These are phyloP conservation scores for Colletotrichum sp. DNA, from an alignment of 2,329 filamentous ascomycete species.

Conservation along the genomic window DNA sequence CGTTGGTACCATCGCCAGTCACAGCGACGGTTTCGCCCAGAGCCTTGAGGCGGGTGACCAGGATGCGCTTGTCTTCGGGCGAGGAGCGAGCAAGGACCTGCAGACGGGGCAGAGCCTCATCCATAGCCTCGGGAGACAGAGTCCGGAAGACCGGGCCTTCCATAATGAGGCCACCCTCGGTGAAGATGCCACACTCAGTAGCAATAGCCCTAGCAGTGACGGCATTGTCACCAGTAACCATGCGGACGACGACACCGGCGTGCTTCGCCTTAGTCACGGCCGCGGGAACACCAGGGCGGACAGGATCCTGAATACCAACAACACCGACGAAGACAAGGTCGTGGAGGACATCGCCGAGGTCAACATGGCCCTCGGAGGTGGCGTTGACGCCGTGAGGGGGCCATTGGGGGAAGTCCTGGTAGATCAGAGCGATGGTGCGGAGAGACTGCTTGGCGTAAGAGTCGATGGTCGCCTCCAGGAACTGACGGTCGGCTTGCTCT, in stretches of 20 bases:
- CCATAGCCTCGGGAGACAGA: constrained; percentile 57
- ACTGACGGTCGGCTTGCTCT: constrained; percentile 49
- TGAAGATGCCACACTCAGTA: constrained; percentile 67
- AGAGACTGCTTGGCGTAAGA: constrained; percentile 69
- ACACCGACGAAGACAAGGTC: constrained; percentile 76
- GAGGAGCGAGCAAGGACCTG: constrained; percentile 63
- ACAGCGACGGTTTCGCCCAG: constrained; percentile 65
- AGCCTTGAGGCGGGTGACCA: constrained; percentile 59
- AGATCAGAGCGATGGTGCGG: constrained; percentile 77
- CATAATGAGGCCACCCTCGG: constrained; percentile 67
- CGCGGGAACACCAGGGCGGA: constrained; percentile 67
- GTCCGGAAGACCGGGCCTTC: constrained; percentile 68
- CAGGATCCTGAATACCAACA: constrained; percentile 74
- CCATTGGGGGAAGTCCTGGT: constrained; percentile 74
- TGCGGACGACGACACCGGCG: constrained; percentile 72
- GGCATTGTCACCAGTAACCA: constrained; percentile 75
- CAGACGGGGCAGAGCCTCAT: constrained; percentile 53
- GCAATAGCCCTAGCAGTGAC: constrained; percentile 69
- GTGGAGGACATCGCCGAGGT: constrained; percentile 60
- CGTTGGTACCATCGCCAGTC: constrained; percentile 72
- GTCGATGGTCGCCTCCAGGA: constrained; percentile 59
- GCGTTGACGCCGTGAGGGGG: constrained; percentile 65
- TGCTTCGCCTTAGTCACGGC: constrained; percentile 68
- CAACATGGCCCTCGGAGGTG: constrained; percentile 68
- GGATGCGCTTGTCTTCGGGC: constrained; percentile 63